A percentile compares a stretch with the other conserved stretches of the same genome.
These are phyloP conservation scores for Neocucurbitaria cava DNA, from an alignment of 2,329 filamentous ascomycete species.

Conservation along the genomic window DNA sequence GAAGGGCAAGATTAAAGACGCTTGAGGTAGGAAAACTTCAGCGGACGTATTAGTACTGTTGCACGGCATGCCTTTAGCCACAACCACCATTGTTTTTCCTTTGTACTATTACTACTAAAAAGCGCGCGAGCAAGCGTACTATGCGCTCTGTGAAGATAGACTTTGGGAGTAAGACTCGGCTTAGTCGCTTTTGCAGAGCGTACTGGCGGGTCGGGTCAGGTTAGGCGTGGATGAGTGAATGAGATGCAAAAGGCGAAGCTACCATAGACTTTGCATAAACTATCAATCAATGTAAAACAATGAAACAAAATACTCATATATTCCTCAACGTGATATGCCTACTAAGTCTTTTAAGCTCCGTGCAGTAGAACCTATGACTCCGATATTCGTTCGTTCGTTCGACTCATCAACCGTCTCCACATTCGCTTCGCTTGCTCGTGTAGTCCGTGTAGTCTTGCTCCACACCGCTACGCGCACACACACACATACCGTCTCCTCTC, in stretches of 20 bases:
- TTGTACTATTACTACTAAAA: constrained; percentile 24
- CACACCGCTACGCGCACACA: background rate
- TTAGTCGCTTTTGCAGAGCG: constrained; percentile 17
- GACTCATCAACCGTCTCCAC: too few species aligned
- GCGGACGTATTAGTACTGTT: background rate
- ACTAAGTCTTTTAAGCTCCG: too few species aligned
- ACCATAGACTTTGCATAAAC: too few species aligned
- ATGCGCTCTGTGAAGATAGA: background rate
- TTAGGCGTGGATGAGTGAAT: constrained; percentile 36
- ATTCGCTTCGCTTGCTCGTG: too few species aligned
- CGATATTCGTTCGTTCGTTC: too few species aligned
- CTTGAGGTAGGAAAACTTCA: background rate
- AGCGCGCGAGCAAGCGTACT: constrained; percentile 20
- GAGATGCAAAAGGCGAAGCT: background rate
- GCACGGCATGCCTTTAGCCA: background rate
- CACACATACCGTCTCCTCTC: background rate
- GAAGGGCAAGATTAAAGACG: constrained; percentile 49
- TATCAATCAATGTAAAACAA: background rate
- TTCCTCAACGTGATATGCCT: too few species aligned
- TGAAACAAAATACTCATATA: too few species aligned
- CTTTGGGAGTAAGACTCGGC: constrained; percentile 4
- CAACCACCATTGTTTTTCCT: constrained; percentile 11
- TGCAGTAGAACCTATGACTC: too few species aligned
- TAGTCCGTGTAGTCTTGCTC: too few species aligned
- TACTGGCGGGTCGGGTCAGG: too few species aligned